phyloP scores from a whole-genome alignment of 78 protist species.

The Speleostelium caveatum region DNA sequence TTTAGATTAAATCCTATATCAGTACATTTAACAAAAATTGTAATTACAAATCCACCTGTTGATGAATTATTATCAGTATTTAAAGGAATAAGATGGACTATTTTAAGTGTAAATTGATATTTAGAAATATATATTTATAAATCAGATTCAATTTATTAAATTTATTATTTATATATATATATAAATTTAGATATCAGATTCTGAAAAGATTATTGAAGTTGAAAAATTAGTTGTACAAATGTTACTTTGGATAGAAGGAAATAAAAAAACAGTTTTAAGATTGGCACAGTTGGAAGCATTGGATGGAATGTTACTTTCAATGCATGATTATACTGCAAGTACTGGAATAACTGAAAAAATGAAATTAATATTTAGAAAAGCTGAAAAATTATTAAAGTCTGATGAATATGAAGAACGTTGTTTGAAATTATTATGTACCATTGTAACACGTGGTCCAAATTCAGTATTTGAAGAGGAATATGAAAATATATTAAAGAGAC shows the following conservation, averaged over 20 bases:
- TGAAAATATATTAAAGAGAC: constrained; percentile 27
- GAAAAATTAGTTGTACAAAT: constrained; percentile 58
- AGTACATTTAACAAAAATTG: constrained; percentile 1
- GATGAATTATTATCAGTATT: constrained; percentile 56
- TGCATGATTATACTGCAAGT: constrained; percentile 43
- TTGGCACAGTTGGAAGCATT: constrained; percentile 70
- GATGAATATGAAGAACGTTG: constrained; percentile 71
- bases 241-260: constrained; percentile 62
- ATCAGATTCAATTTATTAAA: not conserved
- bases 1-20: constrained; percentile 41
- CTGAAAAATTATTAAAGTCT: constrained; percentile 53
- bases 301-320: constrained; percentile 74
- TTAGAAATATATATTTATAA: no score
- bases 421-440: constrained; percentile 51
- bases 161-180: not conserved
- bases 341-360: constrained; percentile 58
- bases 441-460: constrained; percentile 62
- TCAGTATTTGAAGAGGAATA: constrained; percentile 69
- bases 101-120: constrained; percentile 26
- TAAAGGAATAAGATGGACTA: constrained; percentile 73
- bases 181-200: constrained; percentile 41
- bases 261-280: constrained; percentile 61
- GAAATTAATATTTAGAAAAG: constrained; percentile 43
- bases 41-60: constrained; percentile 35
- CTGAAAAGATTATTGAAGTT: constrained; percentile 64